These are phyloP conservation scores for Trametes versicolor DNA, from an alignment of 1,284 basidiomycete species.

Conservation along the genomic window DNA sequence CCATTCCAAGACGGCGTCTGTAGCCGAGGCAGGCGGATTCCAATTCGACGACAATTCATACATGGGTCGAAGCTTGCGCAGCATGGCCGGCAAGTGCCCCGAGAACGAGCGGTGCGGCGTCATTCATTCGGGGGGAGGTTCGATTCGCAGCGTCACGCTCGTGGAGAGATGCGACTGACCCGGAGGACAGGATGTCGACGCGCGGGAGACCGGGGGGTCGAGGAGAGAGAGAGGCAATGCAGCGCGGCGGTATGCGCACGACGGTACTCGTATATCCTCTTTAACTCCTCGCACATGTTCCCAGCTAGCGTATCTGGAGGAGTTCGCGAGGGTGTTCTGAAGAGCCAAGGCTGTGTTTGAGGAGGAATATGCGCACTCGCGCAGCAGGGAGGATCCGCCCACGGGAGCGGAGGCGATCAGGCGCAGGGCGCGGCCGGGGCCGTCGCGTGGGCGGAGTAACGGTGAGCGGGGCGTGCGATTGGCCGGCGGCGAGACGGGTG, in stretches of 20 bases:
- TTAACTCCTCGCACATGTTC: slow-evolving; percentile 27
- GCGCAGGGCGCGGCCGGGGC: slow-evolving; percentile 1
- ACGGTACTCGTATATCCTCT: slow-evolving; percentile 15
- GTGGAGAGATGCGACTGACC: slow-evolving; percentile 5
- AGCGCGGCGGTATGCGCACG: slow-evolving; percentile 17
- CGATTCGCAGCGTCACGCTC: slow-evolving; percentile 14
- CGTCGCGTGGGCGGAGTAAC: slow-evolving; percentile 21
- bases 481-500: slow-evolving; percentile 17
- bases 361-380: not conserved
- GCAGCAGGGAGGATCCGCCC: not conserved
- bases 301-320: slow-evolving; percentile 16
- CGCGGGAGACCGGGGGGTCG: slow-evolving; percentile 14
- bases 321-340: not conserved
- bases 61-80: slow-evolving; percentile 15
- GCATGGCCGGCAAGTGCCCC: slow-evolving; percentile 18
- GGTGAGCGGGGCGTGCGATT: slow-evolving; percentile 15
- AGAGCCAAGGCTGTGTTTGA: slow-evolving; percentile 10
- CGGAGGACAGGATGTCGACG: not conserved
- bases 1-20: slow-evolving; percentile 22
- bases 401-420: not conserved
- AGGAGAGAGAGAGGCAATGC: slow-evolving; percentile 15
- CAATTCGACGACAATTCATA: slow-evolving; percentile 2
- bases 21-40: slow-evolving; percentile 9
- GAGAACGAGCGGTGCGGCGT: slow-evolving; percentile 9
- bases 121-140: slow-evolving; percentile 1